Evolutionary conservation across 257 asterid genomes (phyloP), one percentile per base, ranked within the genome.

Genomic region (Linderniella brevidens): DNA sequence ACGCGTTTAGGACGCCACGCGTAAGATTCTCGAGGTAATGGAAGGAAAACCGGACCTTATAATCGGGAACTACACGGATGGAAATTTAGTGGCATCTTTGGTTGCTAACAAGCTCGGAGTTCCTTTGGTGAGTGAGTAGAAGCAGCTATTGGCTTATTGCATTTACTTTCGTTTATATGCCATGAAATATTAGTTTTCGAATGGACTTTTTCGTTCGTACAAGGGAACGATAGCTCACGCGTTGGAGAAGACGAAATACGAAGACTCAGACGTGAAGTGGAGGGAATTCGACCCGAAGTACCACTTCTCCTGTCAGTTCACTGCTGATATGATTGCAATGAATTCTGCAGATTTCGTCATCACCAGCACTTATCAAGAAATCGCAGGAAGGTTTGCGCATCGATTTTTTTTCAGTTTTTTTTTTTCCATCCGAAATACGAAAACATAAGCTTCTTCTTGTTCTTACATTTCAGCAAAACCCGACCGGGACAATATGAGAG

Each of bases 201-300:
- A 36, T 9, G 17, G 16, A n/a, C 15, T 52, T 54, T 37, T 11
- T 12, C 43, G 63, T 57, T 52, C 49, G 37, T 3, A 61, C 45
- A 39, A 86, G 95, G 95, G 88, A 58, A 87, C 95, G 14, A 82
- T 87, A 53, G 97, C 93, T 35, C 97, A 86, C 71, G 97, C 97
- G 29, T 61, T 86, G 19, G 94, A 86, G 85, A 86, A 82, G 72
- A 82, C 97, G 15, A 86, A 86, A 70, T 86, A 86, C 9, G 97
- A 82, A 68, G 93, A 82, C 55, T 82, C 97, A 1, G 97, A 86
- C 66, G 57, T 80, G 53, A 83, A 77, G 48, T 78, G 92, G 82
- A 82, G 77, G 66, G 93, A 87, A 46, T 58, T 77, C 0, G 95
- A 87, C 43, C 53, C 83, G 2, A 87, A 80, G 68, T 75, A 87